A percentile compares a stretch with the other conserved stretches of the same genome.
These are phyloP conservation scores for Bruguiera gymnorhiza DNA, from an alignment of 345 rosid genomes.

Conservation along the genomic window DNA sequence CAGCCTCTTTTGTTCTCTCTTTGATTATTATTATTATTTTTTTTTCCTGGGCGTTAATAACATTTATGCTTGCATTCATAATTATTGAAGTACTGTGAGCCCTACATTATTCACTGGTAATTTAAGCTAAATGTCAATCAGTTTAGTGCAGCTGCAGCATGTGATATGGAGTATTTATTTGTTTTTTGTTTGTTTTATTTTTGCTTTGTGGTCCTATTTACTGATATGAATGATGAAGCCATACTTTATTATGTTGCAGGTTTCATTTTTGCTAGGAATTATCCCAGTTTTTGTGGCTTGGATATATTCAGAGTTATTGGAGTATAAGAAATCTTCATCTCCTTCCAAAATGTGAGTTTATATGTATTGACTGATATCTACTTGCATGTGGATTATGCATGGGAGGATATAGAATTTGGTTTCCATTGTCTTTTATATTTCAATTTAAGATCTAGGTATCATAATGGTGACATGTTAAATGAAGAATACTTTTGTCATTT, in stretches of 20 bases:
- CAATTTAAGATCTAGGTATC: not conserved
- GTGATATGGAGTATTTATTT: too few species aligned
- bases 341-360: slow-evolving; percentile 74
- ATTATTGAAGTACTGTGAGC: too few species aligned
- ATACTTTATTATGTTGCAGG: slow-evolving; percentile 45
- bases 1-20: too few species aligned
- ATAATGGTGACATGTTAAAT: not conserved
- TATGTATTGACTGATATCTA: not conserved
- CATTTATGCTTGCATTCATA: too few species aligned
- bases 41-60: too few species aligned
- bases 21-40: too few species aligned
- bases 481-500: not conserved
- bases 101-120: too few species aligned
- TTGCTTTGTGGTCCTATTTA: slow-evolving; percentile 8
- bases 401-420: not conserved
- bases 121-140: too few species aligned
- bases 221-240: slow-evolving; percentile 2
- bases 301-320: slow-evolving; percentile 86
- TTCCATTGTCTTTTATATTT: not conserved
- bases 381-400: too few species aligned
- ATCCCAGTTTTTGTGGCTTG: slow-evolving; percentile 78
- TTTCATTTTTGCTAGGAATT: slow-evolving; percentile 82
- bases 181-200: not conserved
- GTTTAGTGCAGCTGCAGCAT: too few species aligned
- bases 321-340: slow-evolving; percentile 52